Evolutionary conservation across 225 moss, liverwort and hornwort genomes (phyloP).

Genomic region (Pseudisothecium myosuroides): DNA sequence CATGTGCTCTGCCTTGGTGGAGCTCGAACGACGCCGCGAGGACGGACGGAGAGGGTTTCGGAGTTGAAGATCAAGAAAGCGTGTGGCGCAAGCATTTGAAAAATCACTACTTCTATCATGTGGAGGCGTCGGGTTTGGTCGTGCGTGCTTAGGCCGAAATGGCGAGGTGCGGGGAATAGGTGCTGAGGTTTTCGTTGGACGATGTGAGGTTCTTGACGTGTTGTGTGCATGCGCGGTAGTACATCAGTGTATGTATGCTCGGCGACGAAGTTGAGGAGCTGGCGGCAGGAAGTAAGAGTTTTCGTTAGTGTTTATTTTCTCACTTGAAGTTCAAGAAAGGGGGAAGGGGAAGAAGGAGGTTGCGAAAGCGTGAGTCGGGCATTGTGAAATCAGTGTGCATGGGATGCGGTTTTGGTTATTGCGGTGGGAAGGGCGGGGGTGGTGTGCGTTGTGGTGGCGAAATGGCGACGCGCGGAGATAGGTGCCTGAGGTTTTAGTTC

Average conservation of each 20-base stretch:
- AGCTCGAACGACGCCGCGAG: background rate
- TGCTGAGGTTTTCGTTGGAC: background rate
- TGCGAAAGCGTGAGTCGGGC: background rate
- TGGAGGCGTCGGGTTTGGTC: background rate
- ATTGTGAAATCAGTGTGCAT: background rate
- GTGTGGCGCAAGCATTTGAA: background rate
- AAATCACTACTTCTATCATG: background rate
- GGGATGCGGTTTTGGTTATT: background rate
- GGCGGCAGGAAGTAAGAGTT: background rate
- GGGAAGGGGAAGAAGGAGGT: background rate
- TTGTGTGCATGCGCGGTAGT: background rate
- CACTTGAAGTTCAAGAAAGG: background rate
- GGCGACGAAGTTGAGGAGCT: background rate
- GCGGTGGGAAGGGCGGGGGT: background rate
- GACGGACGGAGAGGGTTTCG: background rate
- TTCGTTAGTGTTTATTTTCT: background rate
- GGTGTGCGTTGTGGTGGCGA: background rate
- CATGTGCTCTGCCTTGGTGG: background rate
- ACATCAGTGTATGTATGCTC: background rate
- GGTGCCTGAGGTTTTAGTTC: background rate
- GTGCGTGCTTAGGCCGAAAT: background rate
- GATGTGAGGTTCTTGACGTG: slow-evolving; percentile 1
- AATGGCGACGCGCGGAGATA: background rate
- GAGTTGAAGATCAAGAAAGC: background rate
- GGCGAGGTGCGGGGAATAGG: background rate